phyloP scores from a whole-genome alignment of 1,284 basidiomycete species.

The Inonotus obliquus region DNA sequence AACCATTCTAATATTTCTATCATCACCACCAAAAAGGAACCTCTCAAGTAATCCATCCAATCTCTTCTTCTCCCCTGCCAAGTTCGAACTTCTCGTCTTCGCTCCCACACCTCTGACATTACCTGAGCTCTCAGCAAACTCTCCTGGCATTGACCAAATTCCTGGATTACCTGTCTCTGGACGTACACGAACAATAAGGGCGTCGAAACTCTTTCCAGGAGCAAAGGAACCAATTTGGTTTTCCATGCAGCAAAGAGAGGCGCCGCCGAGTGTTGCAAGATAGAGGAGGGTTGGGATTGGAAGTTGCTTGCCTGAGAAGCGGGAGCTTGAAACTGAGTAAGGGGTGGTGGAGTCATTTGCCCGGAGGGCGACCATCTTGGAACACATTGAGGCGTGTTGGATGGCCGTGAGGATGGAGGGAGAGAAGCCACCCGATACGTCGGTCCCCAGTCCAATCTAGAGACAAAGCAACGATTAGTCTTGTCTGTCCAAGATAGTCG shows the following conservation, averaged over 20 bases:
- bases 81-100: conserved; percentile 12
- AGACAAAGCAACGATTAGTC: not conserved
- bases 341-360: conserved; percentile 21
- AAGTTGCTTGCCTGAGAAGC: conserved; percentile 62
- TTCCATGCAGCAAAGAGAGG: conserved; percentile 74
- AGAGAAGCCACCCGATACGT: conserved; percentile 87
- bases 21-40: conserved; percentile 84
- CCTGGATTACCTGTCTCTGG: conserved; percentile 52
- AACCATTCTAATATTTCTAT: conserved; percentile 81
- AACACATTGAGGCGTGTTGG: conserved; percentile 77
- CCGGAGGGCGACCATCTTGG: conserved; percentile 65
- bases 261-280: conserved; percentile 91
- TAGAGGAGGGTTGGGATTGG: conserved; percentile 77
- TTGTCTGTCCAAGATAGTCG: not conserved
- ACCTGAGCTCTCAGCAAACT: conserved; percentile 25
- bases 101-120: conserved; percentile 23
- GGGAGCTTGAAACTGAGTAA: conserved; percentile 19
- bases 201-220: conserved; percentile 88
- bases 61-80: conserved; percentile 28
- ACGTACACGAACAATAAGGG: conserved; percentile 61
- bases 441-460: conserved; percentile 85
- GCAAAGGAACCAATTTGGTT: conserved; percentile 75
- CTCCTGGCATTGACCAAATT: conserved; percentile 49
- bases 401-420: conserved; percentile 82
- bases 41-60: conserved; percentile 56